Base-by-base conservation (phyloP, 2,329 filamentous ascomycete species). In the Davidsoniella neocaledoniae region DNA sequence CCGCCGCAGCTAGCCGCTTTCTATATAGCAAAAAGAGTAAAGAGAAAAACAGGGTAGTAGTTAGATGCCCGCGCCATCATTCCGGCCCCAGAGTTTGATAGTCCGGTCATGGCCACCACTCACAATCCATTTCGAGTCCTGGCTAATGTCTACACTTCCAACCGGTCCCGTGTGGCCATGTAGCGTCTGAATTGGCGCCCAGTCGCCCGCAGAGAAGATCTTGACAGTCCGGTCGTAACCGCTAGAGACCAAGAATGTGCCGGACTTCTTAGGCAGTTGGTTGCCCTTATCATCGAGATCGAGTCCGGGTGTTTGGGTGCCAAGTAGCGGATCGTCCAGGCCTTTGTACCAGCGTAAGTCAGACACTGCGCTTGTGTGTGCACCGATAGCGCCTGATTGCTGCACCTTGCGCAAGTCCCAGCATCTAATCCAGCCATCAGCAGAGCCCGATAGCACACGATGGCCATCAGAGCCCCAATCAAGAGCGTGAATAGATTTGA, bases 141-240 rank as follows among this genome's bases (percentile, higher is more conserved):
- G 72, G 59, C 83, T 93, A 48, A 94, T 78, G 66, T 98, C 91
- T 10, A 86, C 83, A 57, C 86, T 93, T 48, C 93, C 77, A 9
- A 98, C 88, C 39, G 93, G 91, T 2, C 86, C 88, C 1, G 87
- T 86, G 64, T 98, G 91, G 0, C 88, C 91, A 57, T 81, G 86
- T 52, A 98, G 68, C 14, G 81, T 86, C 65, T 94, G 93, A 54
- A 88, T 79, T 52, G 94, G 67, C 1, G 84, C 81, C 88, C 91
- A 98, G 66, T 98, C 90, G 62, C 98, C 91, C 2, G 87, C 87
- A 5, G 87, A 94, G 66, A 93, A 96, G 57, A 98, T 75, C 62
- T 95, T 94, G 65, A 98, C 83, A 57, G 87, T 90, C 63, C 84
- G 86, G 67, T 98, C 91, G 60, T 96, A 96, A 0, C 91, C 91